Evolutionary conservation across 1,284 basidiomycete genomes (phyloP), one percentile per base, ranked within the genome.

Genomic region (Ganoderma lucidum): DNA sequence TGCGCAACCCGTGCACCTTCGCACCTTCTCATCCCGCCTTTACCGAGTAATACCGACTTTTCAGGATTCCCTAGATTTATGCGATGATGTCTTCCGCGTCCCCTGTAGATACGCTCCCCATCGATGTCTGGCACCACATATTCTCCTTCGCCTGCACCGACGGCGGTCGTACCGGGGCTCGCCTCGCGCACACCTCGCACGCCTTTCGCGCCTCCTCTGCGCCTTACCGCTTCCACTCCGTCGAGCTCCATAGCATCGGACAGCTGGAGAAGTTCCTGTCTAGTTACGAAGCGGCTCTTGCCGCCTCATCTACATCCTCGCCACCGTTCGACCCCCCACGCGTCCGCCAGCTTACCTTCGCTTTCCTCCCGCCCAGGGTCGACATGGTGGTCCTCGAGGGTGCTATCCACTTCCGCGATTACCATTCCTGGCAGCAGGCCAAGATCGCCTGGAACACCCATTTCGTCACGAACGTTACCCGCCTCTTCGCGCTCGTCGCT

Each of bases 121-220:
- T 63, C 28, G 71, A 73, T 2, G 51, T 71, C 19, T 73, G 69
- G 69, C 44, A 60, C n/a, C 17, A 45, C 30, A 70, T 73, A 42
- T 56, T 56, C 15, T 56, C 30, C 53, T 65, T 67, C 37, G 65
- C 65, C 15, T 73, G 67, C 42, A 62, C 44, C 1, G 71, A 70
- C 35, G 69, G 67, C 23, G 69, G 71, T 3, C 58, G n/a, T 23
- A 67, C 65, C 15, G 62, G 62, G 28, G 63, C 39, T 2, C 23
- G 66, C 6, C 67, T 70, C 19, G 64, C 67, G 2, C 44, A 39
- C 45, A 62, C 63, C 14, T 73, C 71, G 41, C 44, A 23, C 19
- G 23, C 60, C 59, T 19, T 70, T n/a, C 69, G 60, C 48, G 15
- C 60, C 6, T 15, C 55, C 17, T 69, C 71, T n/a, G 37, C 64